Evolutionary conservation across 2,329 filamentous ascomycete species (phyloP).

Genomic region (Dactylellina sp.): DNA sequence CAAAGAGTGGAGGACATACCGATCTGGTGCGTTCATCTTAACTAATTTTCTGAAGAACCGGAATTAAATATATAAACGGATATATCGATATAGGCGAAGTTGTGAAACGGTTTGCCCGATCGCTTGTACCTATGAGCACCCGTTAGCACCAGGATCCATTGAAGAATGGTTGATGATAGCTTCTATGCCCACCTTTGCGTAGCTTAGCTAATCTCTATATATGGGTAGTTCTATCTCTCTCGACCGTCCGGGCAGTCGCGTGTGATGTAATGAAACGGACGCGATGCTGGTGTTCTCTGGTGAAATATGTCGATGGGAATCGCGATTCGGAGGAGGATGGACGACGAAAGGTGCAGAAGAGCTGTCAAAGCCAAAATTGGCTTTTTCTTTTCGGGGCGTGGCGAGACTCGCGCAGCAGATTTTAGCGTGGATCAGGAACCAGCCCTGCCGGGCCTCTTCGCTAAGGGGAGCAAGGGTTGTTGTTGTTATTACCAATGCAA

Average conservation of each 20-base stretch:
- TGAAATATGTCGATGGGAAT: constrained; percentile 11
- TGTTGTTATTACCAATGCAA: neutral
- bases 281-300: neutral
- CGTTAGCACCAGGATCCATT: constrained; percentile 10
- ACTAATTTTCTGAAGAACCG: constrained; percentile 14
- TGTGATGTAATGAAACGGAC: neutral
- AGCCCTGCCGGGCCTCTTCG: constrained; percentile 10
- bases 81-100: neutral
- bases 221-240: too few relatives aligned
- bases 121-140: neutral
- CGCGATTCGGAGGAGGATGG: constrained; percentile 47
- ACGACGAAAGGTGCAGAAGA: constrained; percentile 11
- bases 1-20: constrained; percentile 29
- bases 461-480: constrained; percentile 2
- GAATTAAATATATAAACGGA: constrained; percentile 1
- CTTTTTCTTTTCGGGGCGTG: neutral
- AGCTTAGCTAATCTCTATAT: too few relatives aligned
- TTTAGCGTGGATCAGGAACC: constrained; percentile 6
- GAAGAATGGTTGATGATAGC: too few relatives aligned
- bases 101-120: neutral
- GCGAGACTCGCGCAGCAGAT: neutral
- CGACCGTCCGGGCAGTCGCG: too few relatives aligned
- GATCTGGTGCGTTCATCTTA: constrained; percentile 55
- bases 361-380: neutral
- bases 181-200: neutral